Conservation (phyloP, 768 basidiomycete species). For the Tubosaeta sp. region DNA sequence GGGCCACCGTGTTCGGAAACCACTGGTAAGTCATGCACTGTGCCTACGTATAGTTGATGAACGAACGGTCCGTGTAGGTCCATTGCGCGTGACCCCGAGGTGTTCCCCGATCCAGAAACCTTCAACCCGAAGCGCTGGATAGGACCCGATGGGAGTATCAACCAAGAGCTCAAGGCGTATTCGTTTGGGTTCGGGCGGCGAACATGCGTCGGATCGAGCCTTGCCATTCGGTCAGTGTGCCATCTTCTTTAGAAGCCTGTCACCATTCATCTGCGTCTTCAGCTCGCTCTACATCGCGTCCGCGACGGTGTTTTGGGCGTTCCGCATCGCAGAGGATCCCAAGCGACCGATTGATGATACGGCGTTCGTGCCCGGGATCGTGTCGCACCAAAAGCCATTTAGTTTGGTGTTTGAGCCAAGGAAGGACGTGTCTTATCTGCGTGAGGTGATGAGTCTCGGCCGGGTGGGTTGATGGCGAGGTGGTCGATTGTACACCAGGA, state of each 20-base stretch:
- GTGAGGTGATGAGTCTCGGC: conserved; percentile 6
- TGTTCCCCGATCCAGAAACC: conserved; percentile 36
- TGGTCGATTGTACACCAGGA: no score
- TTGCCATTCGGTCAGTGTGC: conserved; percentile 21
- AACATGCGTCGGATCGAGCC: conserved; percentile 23
- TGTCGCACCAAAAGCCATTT: conserved; percentile 61
- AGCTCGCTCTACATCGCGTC: conserved; percentile 63
- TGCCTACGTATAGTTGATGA: background rate
- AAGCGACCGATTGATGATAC: conserved; percentile 53
- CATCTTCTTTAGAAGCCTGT: no score
- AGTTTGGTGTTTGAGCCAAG: conserved; percentile 51
- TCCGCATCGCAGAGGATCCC: conserved; percentile 46
- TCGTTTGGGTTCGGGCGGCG: conserved; percentile 53
- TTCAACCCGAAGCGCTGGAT: conserved; percentile 60
- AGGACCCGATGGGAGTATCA: conserved; percentile 37
- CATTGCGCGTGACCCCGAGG: conserved; percentile 23
- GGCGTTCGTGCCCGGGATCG: conserved; percentile 60
- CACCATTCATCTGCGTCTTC: background rate
- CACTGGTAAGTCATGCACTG: conserved; percentile 19
- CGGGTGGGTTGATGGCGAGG: background rate
- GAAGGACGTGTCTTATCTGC: conserved; percentile 14
- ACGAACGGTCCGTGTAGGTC: conserved; percentile 5
- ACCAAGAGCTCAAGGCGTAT: conserved; percentile 47
- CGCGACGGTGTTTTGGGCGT: conserved; percentile 62
- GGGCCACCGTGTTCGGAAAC: conserved; percentile 31